A percentile compares a stretch with the other conserved stretches of the same genome.
These are phyloP conservation scores for Yueomyces sp. DNA, from an alignment of 805 yeast species.

Conservation along the genomic window DNA sequence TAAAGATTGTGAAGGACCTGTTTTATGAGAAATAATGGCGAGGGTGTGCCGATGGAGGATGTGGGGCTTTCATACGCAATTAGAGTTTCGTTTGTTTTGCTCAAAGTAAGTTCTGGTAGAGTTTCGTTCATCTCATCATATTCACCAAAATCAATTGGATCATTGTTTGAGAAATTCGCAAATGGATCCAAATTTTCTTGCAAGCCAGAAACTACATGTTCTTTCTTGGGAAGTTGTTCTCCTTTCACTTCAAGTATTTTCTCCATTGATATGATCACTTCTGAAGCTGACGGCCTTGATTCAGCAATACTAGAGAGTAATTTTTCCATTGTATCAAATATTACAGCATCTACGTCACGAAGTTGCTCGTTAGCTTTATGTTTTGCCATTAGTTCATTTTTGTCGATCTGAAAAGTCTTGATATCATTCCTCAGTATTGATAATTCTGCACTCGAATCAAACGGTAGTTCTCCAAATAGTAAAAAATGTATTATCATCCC, in stretches of 20 bases:
- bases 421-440: conserved; percentile 25
- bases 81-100: background rate
- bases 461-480: conserved; percentile 64
- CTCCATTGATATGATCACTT: background rate
- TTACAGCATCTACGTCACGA: conserved; percentile 14
- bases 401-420: conserved; percentile 17
- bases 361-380: conserved; percentile 9
- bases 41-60: background rate
- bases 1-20: too few species aligned
- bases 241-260: background rate
- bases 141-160: too few species aligned
- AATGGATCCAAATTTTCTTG: too few species aligned
- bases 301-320: conserved; percentile 27
- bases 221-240: background rate
- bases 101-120: background rate
- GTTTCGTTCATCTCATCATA: background rate
- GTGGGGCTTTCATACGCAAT: background rate
- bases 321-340: conserved; percentile 27
- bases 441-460: conserved; percentile 18
- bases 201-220: too few species aligned
- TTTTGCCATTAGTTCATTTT: conserved; percentile 5
- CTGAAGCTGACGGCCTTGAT: conserved; percentile 29
- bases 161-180: too few species aligned
- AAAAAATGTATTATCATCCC: conserved; percentile 73
- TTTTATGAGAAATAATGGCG: background rate